Conservation (phyloP, 495 filamentous ascomycete genomes). For the Penicillium subrubescens region DNA sequence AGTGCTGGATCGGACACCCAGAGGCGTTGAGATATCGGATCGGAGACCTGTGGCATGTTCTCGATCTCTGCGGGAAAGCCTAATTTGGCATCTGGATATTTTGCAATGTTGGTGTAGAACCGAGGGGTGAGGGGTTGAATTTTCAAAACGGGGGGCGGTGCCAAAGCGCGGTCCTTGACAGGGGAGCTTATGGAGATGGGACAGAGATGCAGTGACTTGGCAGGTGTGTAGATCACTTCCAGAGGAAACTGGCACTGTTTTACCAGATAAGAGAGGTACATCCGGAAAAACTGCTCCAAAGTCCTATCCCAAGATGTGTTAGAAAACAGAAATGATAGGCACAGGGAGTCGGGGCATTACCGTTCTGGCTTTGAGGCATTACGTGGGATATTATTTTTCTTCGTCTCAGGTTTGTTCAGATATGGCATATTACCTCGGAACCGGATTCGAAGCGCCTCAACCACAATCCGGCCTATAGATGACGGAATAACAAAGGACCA, state of each 20-base stretch:
- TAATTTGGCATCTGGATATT: background rate
- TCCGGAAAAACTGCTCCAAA: constrained; percentile 4
- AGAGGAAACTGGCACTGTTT: background rate
- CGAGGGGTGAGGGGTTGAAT: constrained; percentile 4
- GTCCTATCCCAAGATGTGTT: background rate
- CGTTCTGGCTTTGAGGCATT: constrained; percentile 5
- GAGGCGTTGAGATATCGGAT: background rate
- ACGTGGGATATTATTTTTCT: constrained; percentile 8
- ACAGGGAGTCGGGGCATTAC: background rate
- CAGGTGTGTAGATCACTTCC: constrained; percentile 3
- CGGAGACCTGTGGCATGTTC: background rate
- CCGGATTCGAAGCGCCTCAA: constrained; percentile 16
- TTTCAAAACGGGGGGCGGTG: background rate
- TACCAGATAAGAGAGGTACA: constrained; percentile 1
- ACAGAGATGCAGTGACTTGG: constrained; percentile 4
- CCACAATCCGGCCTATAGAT: constrained; percentile 6
- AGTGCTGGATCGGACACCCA: background rate
- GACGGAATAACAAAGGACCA: constrained; percentile 9
- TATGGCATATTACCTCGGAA: constrained; percentile 16
- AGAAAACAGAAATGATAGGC: background rate
- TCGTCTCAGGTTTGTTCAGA: constrained; percentile 11
- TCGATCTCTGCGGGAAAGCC: background rate
- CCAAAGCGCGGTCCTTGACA: background rate
- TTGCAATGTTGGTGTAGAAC: constrained; percentile 6
- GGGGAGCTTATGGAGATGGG: constrained; percentile 1